Evolutionary conservation across 495 filamentous ascomycete species (phyloP).

Genomic region (Hypoxylon crocopeplum): DNA sequence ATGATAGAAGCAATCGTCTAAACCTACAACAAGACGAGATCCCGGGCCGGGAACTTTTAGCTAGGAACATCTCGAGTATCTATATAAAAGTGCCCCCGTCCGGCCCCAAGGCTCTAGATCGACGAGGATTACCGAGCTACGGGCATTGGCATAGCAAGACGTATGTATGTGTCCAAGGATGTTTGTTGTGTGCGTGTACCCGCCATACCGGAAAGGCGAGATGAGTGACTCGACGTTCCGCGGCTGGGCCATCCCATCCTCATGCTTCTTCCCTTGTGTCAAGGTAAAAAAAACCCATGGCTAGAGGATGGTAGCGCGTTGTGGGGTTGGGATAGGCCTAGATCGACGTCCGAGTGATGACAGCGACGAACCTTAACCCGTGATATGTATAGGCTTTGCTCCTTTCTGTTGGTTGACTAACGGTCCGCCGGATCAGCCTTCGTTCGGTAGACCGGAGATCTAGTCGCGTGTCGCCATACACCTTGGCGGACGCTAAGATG

Average conservation of each 20-base stretch:
- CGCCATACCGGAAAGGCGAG: conserved; percentile 23
- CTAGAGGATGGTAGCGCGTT: conserved; percentile 9
- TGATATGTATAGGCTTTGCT: background rate
- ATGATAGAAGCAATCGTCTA: conserved; percentile 1
- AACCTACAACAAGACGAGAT: conserved; percentile 9
- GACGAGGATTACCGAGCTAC: conserved; percentile 30
- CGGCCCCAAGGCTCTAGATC: no score
- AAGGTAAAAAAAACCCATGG: background rate
- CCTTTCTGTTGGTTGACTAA: conserved; percentile 2
- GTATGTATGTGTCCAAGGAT: no score
- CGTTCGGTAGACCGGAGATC: conserved; percentile 38
- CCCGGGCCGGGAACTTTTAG: background rate
- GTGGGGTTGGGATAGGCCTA: conserved; percentile 24
- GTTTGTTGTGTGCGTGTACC: conserved; percentile 14
- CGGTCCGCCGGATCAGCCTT: conserved; percentile 35
- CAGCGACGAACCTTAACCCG: conserved; percentile 17
- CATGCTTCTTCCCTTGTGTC: conserved; percentile 14
- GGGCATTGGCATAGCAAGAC: background rate
- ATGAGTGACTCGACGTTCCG: conserved; percentile 22
- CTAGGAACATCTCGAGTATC: conserved; percentile 17
- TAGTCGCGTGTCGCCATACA: conserved; percentile 17
- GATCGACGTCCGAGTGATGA: conserved; percentile 35
- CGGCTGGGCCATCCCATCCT: conserved; percentile 19
- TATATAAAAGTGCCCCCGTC: conserved; percentile 11
- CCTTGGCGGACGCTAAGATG: conserved; percentile 4